These are phyloP conservation scores for Picocystis sp. DNA, from an alignment of 163 green algal species.

Conservation along the genomic window DNA sequence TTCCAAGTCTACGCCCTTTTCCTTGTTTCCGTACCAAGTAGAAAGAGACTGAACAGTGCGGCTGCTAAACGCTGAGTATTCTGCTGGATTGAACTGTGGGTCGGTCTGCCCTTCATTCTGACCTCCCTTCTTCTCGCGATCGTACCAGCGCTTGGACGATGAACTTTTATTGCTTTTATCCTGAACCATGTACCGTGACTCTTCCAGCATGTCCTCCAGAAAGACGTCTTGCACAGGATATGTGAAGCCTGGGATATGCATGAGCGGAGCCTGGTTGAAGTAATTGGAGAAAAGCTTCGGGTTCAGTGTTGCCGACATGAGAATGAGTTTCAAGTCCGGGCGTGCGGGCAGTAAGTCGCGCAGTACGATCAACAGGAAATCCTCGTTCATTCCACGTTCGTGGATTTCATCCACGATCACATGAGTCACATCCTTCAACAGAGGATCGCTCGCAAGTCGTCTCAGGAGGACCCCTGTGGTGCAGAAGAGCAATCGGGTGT, in stretches of 20 bases:
- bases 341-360: slow-evolving; percentile 26
- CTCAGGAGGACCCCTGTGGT: slow-evolving; percentile 4
- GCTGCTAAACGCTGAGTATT: neutral
- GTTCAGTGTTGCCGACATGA: slow-evolving; percentile 38
- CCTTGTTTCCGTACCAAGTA: neutral
- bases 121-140: slow-evolving; percentile 1
- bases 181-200: slow-evolving; percentile 11
- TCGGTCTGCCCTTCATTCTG: neutral
- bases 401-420: slow-evolving; percentile 28
- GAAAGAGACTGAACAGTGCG: slow-evolving; percentile 1
- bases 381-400: slow-evolving; percentile 39
- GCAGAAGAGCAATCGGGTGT: slow-evolving; percentile 30
- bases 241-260: slow-evolving; percentile 29
- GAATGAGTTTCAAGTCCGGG: slow-evolving; percentile 22
- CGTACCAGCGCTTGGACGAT: too few species aligned
- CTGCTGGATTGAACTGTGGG: neutral
- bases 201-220: slow-evolving; percentile 29
- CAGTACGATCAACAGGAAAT: slow-evolving; percentile 47
- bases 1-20: slow-evolving; percentile 17
- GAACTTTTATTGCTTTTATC: too few species aligned
- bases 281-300: slow-evolving; percentile 22
- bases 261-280: slow-evolving; percentile 15
- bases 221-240: slow-evolving; percentile 26
- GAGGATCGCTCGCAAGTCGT: slow-evolving; percentile 2
- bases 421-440: slow-evolving; percentile 18